Conservation (phyloP, 352 stramenopile species). For the Globisporangium radiosum region DNA sequence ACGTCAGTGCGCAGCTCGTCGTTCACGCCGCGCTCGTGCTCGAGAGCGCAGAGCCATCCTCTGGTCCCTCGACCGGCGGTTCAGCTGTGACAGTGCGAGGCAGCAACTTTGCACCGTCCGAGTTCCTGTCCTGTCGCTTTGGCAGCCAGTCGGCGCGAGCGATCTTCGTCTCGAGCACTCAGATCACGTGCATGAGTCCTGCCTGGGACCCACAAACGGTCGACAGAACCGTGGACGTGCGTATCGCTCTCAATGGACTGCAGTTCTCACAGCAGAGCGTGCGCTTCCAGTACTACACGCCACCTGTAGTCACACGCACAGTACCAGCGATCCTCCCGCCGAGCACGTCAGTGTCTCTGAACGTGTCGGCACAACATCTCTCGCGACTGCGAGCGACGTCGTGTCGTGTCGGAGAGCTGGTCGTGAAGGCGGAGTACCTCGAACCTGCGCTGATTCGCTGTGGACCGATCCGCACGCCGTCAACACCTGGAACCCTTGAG, state of each 20-base stretch:
- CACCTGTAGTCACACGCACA: not conserved
- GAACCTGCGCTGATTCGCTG: conserved; percentile 4
- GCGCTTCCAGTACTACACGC: conserved; percentile 4
- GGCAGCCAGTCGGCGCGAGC: conserved; percentile 1
- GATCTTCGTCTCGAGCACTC: conserved; percentile 2
- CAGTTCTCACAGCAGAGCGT: conserved; percentile 9
- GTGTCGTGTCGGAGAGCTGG: not conserved
- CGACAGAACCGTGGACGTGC: not conserved
- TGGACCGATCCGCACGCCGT: conserved; percentile 3
- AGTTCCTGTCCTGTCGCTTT: conserved; percentile 5
- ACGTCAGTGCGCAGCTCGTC: not conserved
- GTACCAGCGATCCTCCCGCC: not conserved
- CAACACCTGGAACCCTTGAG: not conserved
- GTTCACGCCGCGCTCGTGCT: conserved; percentile 1
- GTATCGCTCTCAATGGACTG: conserved; percentile 4
- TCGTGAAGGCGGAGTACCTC: conserved; percentile 4
- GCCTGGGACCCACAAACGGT: not conserved
- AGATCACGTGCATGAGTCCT: conserved; percentile 3
- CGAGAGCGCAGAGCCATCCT: not conserved
- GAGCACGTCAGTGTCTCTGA: conserved; percentile 2
- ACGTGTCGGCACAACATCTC: conserved; percentile 1
- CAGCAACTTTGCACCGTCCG: not conserved
- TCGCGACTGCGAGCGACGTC: not conserved
- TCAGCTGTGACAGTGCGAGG: conserved; percentile 1
- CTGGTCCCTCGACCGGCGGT: conserved; percentile 4